Evolutionary conservation across 1,139 yeast species (phyloP), one percentile per base, ranked within the genome.

Genomic region (Blastobotrys elegans): DNA sequence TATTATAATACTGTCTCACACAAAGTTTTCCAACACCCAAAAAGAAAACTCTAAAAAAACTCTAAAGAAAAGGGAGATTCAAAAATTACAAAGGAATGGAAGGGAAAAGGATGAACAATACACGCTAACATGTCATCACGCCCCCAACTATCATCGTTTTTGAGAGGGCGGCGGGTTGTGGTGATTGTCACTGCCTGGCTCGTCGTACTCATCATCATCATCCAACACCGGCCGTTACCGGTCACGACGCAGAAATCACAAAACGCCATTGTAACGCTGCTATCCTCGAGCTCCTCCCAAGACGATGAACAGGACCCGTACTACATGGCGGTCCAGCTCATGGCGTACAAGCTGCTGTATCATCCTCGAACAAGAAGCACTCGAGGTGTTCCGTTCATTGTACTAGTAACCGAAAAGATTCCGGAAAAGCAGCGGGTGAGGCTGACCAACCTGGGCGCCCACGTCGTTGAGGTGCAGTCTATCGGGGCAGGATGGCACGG

Each of bases 271-370:
- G 39, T 22, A 16, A 41, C 44, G 22, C 7, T 33, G 6, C 33
- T 41, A 5, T 11, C 38, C 8, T 31, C 44, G 17, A 10, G 22
- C 13, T 4, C 13, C 10, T 2, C 39, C 6, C 13, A 29, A 7
- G 44, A 30, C 7, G 11, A 30, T 13, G 40, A 33, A n/a, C 24
- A 24, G n/a, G 46, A 43, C 21, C 40, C 32, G 4, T 43, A 43
- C 18, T 43, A n/a, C 29, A 17, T 13, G 8, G 16, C 17, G 34
- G 29, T 24, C 4, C 35, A 35, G 8, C 8, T 43, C 14, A 17
- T 35, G 26, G 40, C 40, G 10, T 43, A 43, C 24, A 43, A 33
- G 24, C 29, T 43, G 24, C 24, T 34, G 13, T 40, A 35, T 13
- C 10, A 20, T 2, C 24, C 34, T 10, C 27, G 24, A 3, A 43